Percentiles rank a stretch among this genome's conserved stretches.
These are phyloP conservation scores for Kuraishia capsulata DNA, from an alignment of 805 yeast species.

Conservation along the genomic window DNA sequence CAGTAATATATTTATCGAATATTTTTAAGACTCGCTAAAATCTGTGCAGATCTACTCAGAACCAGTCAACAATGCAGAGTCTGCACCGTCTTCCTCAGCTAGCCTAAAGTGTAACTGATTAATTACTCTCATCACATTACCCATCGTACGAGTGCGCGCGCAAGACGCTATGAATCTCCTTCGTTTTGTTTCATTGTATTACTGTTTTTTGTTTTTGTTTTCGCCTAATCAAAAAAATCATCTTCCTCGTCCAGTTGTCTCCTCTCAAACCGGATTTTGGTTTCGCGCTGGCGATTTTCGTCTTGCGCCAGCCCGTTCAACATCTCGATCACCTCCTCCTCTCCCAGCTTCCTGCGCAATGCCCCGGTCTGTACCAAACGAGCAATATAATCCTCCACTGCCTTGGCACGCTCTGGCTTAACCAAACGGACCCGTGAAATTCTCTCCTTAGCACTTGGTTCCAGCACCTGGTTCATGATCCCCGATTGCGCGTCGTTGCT, in stretches of 20 bases:
- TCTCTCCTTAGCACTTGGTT: slow-evolving; percentile 81
- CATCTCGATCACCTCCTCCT: slow-evolving; percentile 74
- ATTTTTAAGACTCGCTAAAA: too few relatives aligned
- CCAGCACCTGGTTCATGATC: slow-evolving; percentile 59
- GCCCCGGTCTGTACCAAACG: slow-evolving; percentile 73
- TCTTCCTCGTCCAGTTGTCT: slow-evolving; percentile 10
- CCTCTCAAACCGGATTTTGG: slow-evolving; percentile 58
- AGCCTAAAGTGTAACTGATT: too few relatives aligned
- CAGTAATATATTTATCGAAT: too few relatives aligned
- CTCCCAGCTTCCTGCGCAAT: slow-evolving; percentile 62
- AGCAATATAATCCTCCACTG: slow-evolving; percentile 74
- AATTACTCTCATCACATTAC: too few relatives aligned
- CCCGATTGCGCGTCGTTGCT: slow-evolving; percentile 12
- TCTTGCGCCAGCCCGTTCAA: slow-evolving; percentile 76
- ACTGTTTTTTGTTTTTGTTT: too few relatives aligned
- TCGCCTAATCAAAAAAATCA: slow-evolving; percentile 7
- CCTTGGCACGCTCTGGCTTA: slow-evolving; percentile 82
- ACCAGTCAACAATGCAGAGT: too few relatives aligned
- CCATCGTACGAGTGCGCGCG: too few relatives aligned
- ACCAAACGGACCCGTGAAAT: slow-evolving; percentile 81
- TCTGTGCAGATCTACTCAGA: too few relatives aligned
- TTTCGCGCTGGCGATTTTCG: slow-evolving; percentile 46
- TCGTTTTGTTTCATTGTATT: not conserved
- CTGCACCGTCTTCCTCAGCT: too few relatives aligned
- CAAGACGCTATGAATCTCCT: not conserved